phyloP scores from a whole-genome alignment of 208 protist species.

The Kentomonas sorsogonicus region DNA sequence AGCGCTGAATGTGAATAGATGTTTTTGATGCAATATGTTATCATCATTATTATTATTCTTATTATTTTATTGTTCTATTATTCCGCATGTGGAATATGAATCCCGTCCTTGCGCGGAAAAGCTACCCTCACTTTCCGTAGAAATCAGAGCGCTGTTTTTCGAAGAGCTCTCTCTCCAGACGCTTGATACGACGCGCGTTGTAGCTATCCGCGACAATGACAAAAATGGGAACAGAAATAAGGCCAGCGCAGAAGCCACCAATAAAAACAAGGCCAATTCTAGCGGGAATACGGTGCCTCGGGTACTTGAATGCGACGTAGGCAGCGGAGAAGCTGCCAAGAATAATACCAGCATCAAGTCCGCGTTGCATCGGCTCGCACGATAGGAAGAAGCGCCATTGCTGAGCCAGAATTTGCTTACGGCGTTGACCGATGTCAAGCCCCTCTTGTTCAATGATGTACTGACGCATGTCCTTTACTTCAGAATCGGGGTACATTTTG shows the following conservation, averaged over 20 bases:
- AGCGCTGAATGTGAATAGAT: no score
- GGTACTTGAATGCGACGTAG: conserved; percentile 46
- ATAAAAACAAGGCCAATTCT: conserved; percentile 64
- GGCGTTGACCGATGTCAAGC: conserved; percentile 59
- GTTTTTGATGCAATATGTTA: no score
- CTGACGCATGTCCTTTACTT: conserved; percentile 66
- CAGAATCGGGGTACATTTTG: conserved; percentile 70
- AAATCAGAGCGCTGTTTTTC: conserved; percentile 68
- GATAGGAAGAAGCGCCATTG: conserved; percentile 86
- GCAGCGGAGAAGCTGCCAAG: conserved; percentile 66
- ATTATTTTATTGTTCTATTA: no score
- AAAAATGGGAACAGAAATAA: conserved; percentile 60
- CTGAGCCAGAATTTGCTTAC: conserved; percentile 49
- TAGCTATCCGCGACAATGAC: conserved; percentile 59
- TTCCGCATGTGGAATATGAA: no score
- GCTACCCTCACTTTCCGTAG: conserved; percentile 1
- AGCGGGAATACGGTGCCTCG: conserved; percentile 49
- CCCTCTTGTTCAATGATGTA: conserved; percentile 85
- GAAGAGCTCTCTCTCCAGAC: conserved; percentile 70
- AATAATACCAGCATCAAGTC: conserved; percentile 78
- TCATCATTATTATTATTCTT: no score
- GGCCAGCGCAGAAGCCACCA: conserved; percentile 59
- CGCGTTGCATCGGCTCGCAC: conserved; percentile 78
- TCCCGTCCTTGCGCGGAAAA: no score
- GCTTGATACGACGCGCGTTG: conserved; percentile 69